A percentile compares a stretch with the other conserved stretches of the same genome.
These are phyloP conservation scores for Cetraspora pellucida DNA, from an alignment of 192 early-diverging fungal genomes.

Conservation along the genomic window DNA sequence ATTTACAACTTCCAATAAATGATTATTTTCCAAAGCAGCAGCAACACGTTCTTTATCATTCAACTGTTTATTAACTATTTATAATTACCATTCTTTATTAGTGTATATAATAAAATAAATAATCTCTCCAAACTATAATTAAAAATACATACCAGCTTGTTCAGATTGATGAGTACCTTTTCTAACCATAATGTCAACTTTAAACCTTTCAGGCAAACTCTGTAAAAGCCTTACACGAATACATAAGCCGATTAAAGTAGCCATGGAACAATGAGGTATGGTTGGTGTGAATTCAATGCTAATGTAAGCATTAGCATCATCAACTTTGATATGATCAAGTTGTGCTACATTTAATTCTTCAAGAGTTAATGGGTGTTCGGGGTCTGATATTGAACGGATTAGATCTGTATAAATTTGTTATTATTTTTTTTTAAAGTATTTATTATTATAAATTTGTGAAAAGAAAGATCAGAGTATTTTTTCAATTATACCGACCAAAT, in stretches of 20 bases:
- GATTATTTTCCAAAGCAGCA: constrained; percentile 93
- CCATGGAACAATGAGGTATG: constrained; percentile 99
- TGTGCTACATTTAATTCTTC: constrained; percentile 97
- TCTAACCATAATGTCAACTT: constrained; percentile 89
- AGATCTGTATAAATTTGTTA: too few species aligned
- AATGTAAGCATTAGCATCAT: constrained; percentile 68
- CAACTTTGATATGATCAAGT: constrained; percentile 79
- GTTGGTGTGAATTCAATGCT: constrained; percentile 92
- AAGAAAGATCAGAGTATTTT: too few species aligned
- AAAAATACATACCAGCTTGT: constrained; percentile 48
- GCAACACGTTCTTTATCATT: constrained; percentile 99
- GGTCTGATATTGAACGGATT: constrained; percentile 95
- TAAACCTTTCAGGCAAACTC: constrained; percentile 86
- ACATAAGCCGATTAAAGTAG: constrained; percentile 95
- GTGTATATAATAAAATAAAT: too few species aligned
- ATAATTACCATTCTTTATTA: not conserved
- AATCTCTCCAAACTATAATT: not conserved
- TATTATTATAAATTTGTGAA: not conserved
- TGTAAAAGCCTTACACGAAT: constrained; percentile 91
- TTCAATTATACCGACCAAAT: constrained; percentile 59
- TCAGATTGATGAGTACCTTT: constrained; percentile 97
- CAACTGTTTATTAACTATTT: constrained; percentile 91
- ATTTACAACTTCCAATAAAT: constrained; percentile 94
- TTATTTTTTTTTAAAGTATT: not conserved
- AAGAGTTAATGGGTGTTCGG: constrained; percentile 96